phyloP scores from a whole-genome alignment of 768 basidiomycete genomes.

The Rhodotorula kratochvilovae region DNA sequence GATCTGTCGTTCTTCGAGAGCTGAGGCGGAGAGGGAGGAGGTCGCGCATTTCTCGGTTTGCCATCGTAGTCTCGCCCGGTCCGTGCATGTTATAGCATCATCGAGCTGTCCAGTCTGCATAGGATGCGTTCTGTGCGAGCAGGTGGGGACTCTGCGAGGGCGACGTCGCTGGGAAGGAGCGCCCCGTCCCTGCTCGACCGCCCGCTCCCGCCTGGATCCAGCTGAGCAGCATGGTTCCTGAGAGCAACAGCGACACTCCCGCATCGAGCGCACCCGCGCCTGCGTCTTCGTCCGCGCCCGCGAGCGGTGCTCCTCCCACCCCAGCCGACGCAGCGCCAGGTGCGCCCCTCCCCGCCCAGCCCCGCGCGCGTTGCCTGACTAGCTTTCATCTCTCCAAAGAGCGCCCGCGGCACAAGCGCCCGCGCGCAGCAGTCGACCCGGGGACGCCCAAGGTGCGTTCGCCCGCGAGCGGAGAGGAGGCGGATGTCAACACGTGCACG shows the following conservation, averaged over 20 bases:
- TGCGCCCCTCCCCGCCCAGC: background rate
- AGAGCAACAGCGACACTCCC: background rate
- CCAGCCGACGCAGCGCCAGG: background rate
- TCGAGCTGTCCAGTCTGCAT: too few relatives aligned
- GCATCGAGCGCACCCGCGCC: background rate
- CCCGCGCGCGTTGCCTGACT: background rate
- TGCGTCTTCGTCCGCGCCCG: background rate
- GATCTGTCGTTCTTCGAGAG: slow-evolving; percentile 36
- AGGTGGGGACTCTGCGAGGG: too few relatives aligned
- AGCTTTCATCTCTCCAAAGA: background rate
- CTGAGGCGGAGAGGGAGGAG: background rate
- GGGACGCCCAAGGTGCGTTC: slow-evolving; percentile 17
- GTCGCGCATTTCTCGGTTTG: background rate
- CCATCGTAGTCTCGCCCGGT: background rate
- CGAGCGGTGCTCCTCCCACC: background rate
- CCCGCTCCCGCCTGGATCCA: too few relatives aligned
- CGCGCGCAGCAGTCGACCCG: slow-evolving; percentile 22
- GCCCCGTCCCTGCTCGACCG: background rate
- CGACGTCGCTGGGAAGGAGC: too few relatives aligned
- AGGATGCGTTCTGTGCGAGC: too few relatives aligned
- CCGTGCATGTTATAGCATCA: background rate
- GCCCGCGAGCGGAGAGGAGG: background rate
- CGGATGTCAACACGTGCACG: background rate
- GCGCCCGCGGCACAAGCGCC: slow-evolving; percentile 14
- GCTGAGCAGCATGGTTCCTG: background rate